Conservation (phyloP, 2,329 filamentous ascomycete species). For the Aspergillus floridensis region DNA sequence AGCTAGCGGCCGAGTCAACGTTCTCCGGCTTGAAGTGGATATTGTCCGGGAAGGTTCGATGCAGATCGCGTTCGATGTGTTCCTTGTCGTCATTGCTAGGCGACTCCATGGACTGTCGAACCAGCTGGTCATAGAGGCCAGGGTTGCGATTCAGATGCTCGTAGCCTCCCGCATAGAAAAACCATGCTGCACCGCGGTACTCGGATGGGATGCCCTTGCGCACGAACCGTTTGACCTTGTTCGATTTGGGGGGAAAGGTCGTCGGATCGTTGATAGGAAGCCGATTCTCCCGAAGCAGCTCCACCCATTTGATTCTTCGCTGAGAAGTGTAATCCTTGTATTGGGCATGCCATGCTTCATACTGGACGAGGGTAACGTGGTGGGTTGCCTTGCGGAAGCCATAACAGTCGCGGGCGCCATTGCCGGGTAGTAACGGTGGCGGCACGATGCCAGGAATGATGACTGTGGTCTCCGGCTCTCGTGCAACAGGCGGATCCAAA, state of each 20-base stretch:
- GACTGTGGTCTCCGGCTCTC: constrained; percentile 22
- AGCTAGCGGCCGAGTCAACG: constrained; percentile 20
- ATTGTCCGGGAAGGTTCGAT: constrained; percentile 94
- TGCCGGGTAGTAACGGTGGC: constrained; percentile 34
- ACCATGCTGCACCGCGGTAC: constrained; percentile 95
- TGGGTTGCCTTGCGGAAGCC: constrained; percentile 88
- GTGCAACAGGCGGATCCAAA: neutral
- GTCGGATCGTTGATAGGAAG: constrained; percentile 69
- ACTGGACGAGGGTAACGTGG: constrained; percentile 71
- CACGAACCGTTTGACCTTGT: constrained; percentile 84
- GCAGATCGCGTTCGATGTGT: constrained; percentile 88
- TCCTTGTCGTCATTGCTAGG: constrained; percentile 74
- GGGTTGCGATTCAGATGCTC: constrained; percentile 72
- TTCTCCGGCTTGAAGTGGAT: constrained; percentile 74
- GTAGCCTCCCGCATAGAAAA: constrained; percentile 89
- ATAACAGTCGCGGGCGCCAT: constrained; percentile 68
- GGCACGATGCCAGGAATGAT: constrained; percentile 39
- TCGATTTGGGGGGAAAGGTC: constrained; percentile 74
- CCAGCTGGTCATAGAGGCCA: constrained; percentile 71
- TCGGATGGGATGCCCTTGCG: constrained; percentile 92
- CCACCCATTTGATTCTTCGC: constrained; percentile 77
- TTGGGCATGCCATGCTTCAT: constrained; percentile 73
- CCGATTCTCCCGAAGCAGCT: constrained; percentile 72
- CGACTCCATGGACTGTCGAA: constrained; percentile 63
- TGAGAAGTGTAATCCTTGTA: constrained; percentile 75